phyloP scores from a whole-genome alignment of 345 rosid genomes.

The Eucalyptus fibrosa region DNA sequence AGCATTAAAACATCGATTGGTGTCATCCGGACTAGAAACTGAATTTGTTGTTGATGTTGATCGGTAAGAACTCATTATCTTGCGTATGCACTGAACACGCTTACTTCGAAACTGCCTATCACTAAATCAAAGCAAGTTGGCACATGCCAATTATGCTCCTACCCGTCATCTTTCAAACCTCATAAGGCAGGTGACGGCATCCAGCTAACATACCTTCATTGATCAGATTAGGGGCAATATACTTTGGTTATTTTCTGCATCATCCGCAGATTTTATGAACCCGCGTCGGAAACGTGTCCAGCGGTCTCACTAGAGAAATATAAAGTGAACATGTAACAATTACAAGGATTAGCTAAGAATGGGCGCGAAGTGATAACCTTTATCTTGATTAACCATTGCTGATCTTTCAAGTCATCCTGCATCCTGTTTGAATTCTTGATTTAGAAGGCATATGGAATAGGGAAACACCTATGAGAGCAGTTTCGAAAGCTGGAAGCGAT shows the following conservation, averaged over 20 bases:
- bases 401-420: not conserved
- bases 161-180: not conserved
- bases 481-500: not conserved
- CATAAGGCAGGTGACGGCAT: not conserved
- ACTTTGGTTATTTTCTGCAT: not conserved
- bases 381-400: not conserved
- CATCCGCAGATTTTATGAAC: not conserved
- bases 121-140: accelerated
- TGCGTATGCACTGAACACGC: not conserved
- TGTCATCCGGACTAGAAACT: not conserved
- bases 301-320: not conserved
- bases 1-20: not conserved
- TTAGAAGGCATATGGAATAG: not conserved
- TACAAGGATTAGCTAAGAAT: not conserved
- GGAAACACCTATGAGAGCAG: not conserved
- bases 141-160: not conserved
- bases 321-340: not conserved
- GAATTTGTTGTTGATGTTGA: not conserved
- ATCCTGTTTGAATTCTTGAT: not conserved
- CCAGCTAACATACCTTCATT: not conserved
- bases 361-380: not conserved
- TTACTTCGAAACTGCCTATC: not conserved
- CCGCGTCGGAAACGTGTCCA: too few species aligned
- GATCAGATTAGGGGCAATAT: not conserved
- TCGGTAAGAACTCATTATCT: not conserved